Evolutionary conservation across 257 asterid species (phyloP), one percentile per base, ranked within the genome.

Genomic region (Buddleja alternifolia): DNA sequence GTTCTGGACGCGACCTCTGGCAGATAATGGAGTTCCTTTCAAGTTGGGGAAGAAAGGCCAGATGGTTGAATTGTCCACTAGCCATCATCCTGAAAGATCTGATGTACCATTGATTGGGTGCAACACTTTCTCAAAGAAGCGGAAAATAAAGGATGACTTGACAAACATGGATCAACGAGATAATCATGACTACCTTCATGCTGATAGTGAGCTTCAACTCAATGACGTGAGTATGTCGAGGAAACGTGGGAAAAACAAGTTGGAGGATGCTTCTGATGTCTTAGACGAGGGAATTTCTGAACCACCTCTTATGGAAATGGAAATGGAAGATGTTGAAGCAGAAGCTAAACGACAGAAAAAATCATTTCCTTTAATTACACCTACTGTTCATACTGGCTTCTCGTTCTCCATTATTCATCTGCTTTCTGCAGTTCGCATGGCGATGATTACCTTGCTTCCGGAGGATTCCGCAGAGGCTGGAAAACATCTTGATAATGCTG

Each of bases 351-450:
- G 85, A 1, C 93, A 78, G 75, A 94, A 88, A 61, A 91, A 91
- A 83, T 81, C 93, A 29, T 83, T 86, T 75, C 87, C 81, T 72
- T 73, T 85, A 69, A 94, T 94, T 46, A 87, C 90, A 42, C 99
- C 99, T 40, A 87, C 96, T 3, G 92, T 91, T 67, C 98, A 84
- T 60, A 88, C 86, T 25, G 95, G 88, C 75, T 92, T 94, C 75
- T 91, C 99, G 48, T 89, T 94, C 84, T 91, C 98, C 73, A 75
- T 92, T 55, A 84, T 94, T 67, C 99, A 94, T 88, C 99, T 91
- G 77, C 99, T 94, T 60, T 80, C 99, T 58, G 90, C 98, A 7
- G 93, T 92, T 78, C 97, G 99, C 60, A 66, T 82, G 88, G 87
- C 95, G 5, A 89, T 94, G 98, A 76, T 80, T 54, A 83, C 90